Conservation (phyloP, 257 asterid genomes). For the Parsonsia alboflavescens region DNA sequence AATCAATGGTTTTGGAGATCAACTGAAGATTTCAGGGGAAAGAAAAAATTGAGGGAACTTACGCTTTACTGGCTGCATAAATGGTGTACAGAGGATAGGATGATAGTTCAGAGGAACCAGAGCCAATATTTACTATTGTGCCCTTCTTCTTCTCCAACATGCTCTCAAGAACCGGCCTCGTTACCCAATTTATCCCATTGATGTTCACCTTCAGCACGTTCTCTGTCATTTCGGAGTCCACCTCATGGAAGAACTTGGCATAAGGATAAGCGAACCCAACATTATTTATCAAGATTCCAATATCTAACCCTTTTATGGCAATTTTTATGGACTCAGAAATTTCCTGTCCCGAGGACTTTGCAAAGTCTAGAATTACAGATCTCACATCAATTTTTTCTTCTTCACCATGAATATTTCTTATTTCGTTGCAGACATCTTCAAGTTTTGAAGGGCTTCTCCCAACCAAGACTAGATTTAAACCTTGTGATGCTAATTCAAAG, state of each 20-base stretch:
- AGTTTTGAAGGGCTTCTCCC: slow-evolving; percentile 23
- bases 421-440: too few relatives aligned
- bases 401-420: too few relatives aligned
- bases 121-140: slow-evolving; percentile 62
- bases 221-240: slow-evolving; percentile 49
- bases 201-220: slow-evolving; percentile 57
- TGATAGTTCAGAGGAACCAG: slow-evolving; percentile 69
- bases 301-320: slow-evolving; percentile 40
- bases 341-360: neutral
- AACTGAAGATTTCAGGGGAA: slow-evolving; percentile 5
- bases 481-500: slow-evolving; percentile 17
- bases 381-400: slow-evolving; percentile 5
- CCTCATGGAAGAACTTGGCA: slow-evolving; percentile 68
- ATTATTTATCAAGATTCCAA: slow-evolving; percentile 73
- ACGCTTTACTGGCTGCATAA: slow-evolving; percentile 92
- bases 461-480: slow-evolving; percentile 15
- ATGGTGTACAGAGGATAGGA: slow-evolving; percentile 80
- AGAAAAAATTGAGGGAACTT: slow-evolving; percentile 19
- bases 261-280: slow-evolving; percentile 67
- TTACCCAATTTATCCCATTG: slow-evolving; percentile 40
- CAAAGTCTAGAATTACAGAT: slow-evolving; percentile 12
- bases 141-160: slow-evolving; percentile 59
- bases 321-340: slow-evolving; percentile 8
- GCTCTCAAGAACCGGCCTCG: too few relatives aligned
- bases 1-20: slow-evolving; percentile 19